Base-by-base conservation (phyloP, 148 eudicot species). In the Gaultheria prostrata region DNA sequence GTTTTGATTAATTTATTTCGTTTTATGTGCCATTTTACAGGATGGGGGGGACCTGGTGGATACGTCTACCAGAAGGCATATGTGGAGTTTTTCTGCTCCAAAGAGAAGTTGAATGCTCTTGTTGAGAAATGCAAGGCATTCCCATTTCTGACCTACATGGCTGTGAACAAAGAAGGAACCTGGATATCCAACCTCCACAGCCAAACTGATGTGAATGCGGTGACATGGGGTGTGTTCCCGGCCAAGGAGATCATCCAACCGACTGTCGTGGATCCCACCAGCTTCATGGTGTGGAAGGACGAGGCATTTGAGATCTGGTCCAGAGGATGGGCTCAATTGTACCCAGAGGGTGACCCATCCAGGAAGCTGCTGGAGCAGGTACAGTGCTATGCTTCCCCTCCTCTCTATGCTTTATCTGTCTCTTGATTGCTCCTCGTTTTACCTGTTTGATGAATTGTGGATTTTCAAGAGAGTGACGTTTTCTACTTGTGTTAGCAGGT, bases 261-360 rank as follows among this genome's bases (percentile, higher is more conserved):
- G 56, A 94, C 98, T 75, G 95, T 95, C 11, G 98, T 95, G 21
- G 98, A 94, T 84, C 92, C 98, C 82, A 87, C 89, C 56, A 94
- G 98, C 90, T 95, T 95, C 78, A 83, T 88, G 85, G 88, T 94
- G 81, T 95, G 98, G 98, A 94, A 95, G 83, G 98, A 94, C 46
- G 98, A 95, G 90, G 98, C 98, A 2, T 95, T 95, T 87, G 95
- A 93, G 83, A 91, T 94, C 81, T 95, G 98, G 97, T 93, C 93
- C 26, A 89, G 91, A 88, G 95, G 94, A 65, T 95, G 97, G 98
- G 94, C 98, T 83, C 90, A 89, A n/a, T 84, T 94, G 83, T 93
- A 93, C 83, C 89, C 97, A 7, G 93, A 93, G 80, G 89, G 87
- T 43, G 98, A 95, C 81, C 89, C 93, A 76, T 93, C 98, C 84